phyloP scores from a whole-genome alignment of 1,139 yeast species.

The Saccharomycopsis phalli region DNA sequence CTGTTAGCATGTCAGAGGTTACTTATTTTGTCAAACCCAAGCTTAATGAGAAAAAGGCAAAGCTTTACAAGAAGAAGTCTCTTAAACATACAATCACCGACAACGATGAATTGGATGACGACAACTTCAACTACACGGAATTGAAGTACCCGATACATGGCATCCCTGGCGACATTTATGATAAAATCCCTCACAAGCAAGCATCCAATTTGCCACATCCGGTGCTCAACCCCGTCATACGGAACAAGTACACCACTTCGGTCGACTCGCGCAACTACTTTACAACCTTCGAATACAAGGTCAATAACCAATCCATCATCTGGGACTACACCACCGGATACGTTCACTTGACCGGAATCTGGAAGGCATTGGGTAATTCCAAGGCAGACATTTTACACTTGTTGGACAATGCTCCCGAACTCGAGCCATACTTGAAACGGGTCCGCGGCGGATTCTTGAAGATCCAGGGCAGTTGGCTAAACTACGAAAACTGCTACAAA shows the following conservation, averaged over 20 bases:
- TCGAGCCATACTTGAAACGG: slow-evolving; percentile 48
- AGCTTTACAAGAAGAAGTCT: slow-evolving; percentile 10
- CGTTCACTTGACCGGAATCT: slow-evolving; percentile 84
- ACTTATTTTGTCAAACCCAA: slow-evolving; percentile 16
- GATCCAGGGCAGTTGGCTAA: slow-evolving; percentile 95
- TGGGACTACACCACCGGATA: slow-evolving; percentile 89
- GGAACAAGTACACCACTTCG: slow-evolving; percentile 55
- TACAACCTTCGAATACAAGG: slow-evolving; percentile 63
- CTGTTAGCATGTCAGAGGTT: not conserved
- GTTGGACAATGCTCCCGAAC: slow-evolving; percentile 63
- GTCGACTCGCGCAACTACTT: slow-evolving; percentile 62
- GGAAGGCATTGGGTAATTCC: slow-evolving; percentile 72
- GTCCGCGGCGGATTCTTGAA: slow-evolving; percentile 88
- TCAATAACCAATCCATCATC: slow-evolving; percentile 52
- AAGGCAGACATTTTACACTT: slow-evolving; percentile 73
- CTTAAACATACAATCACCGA: slow-evolving; percentile 3
- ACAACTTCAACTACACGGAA: slow-evolving; percentile 7
- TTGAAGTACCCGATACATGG: slow-evolving; percentile 16
- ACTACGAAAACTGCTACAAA: slow-evolving; percentile 56
- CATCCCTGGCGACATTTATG: slow-evolving; percentile 8
- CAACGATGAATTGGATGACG: slow-evolving; percentile 19
- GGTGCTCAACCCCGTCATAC: slow-evolving; percentile 15
- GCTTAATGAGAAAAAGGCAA: slow-evolving; percentile 16
- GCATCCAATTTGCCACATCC: slow-evolving; percentile 10
- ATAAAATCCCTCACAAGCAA: slow-evolving; percentile 12